phyloP scores from a whole-genome alignment of 2,329 filamentous ascomycete genomes.

The Tolypocladium paradoxum region DNA sequence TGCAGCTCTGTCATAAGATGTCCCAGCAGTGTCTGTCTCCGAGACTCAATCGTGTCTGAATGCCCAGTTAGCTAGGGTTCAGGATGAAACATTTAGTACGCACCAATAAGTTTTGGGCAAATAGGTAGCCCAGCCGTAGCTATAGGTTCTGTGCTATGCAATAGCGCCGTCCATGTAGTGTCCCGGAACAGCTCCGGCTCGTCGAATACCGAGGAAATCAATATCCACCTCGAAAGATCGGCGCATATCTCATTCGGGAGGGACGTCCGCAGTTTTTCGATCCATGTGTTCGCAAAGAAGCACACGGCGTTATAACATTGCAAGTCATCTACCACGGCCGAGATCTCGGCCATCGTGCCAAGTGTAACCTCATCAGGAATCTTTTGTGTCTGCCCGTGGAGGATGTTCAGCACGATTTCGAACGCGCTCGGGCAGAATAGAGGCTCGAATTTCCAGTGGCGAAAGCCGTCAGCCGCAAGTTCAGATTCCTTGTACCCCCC shows the following conservation, averaged over 20 bases:
- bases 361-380: conserved; percentile 1
- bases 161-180: no score
- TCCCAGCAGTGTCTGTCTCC: no score
- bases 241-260: not conserved
- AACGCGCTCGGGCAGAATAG: conserved; percentile 9
- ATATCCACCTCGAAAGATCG: conserved; percentile 5
- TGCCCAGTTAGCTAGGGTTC: no score
- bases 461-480: conserved; percentile 3
- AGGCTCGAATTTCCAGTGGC: conserved; percentile 7
- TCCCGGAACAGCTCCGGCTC: not conserved
- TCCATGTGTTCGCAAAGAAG: conserved; percentile 6
- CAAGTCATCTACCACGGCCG: conserved; percentile 9
- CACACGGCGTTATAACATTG: conserved; percentile 8
- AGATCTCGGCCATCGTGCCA: conserved; percentile 5
- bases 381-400: conserved; percentile 6
- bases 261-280: conserved; percentile 1
- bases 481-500: conserved; percentile 1
- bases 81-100: no score
- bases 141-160: no score
- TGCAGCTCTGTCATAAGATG: no score
- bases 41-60: no score
- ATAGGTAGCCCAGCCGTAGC: no score
- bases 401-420: conserved; percentile 7
- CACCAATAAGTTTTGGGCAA: no score
- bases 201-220: conserved; percentile 6